Base-by-base conservation (phyloP, 2,329 filamentous ascomycete genomes). In the Aspergillus candidus region DNA sequence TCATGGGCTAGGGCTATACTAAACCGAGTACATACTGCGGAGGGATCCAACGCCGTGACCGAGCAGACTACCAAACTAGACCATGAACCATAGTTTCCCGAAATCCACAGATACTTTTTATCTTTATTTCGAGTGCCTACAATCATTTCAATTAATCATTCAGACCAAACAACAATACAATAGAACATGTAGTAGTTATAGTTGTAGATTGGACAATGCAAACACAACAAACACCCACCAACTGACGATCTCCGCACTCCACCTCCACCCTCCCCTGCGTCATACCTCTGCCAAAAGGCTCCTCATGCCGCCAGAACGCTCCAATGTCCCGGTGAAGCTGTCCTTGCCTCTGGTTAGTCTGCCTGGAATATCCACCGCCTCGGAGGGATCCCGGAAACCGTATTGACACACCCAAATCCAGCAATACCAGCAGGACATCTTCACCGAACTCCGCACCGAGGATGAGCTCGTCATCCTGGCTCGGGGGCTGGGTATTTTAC, bases 401-500 rank as follows among this genome's bases (percentile, higher is more conserved):
- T 32, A 40, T 49, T 59, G 32, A 59, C 46, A 40, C 40, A 44
- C 43, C 41, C 29, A 18, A 37, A 44, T 40, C 50, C 55, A 79
- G 73, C 76, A 89, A 75, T 98, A 94, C 68, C 93, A 98, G 73
- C 90, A 97, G 72, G 84, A 88, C 61, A 81, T 97, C 59, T 97
- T 97, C 73, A 88, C 86, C 65, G 86, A 93, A 70, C 81, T 94
- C 54, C 84, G 88, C 51, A 74, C 82, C 49, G 87, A 96, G 72
- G 93, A 98, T 86, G 86, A 94, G 68, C 83, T 98, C 52, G 85
- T 97, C 58, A 77, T 98, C 43, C 79, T 97, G 43, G 93, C 91
- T 34, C 86, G 88, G 41, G 93, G 93, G 55, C 83, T 98, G 38
- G 93, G 93, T 56, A 82, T 97, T 36, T 80, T 96, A 65, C 88